Evolutionary conservation across 164 flowering plant genomes (phyloP).

Genomic region (Umbellularia californica): DNA sequence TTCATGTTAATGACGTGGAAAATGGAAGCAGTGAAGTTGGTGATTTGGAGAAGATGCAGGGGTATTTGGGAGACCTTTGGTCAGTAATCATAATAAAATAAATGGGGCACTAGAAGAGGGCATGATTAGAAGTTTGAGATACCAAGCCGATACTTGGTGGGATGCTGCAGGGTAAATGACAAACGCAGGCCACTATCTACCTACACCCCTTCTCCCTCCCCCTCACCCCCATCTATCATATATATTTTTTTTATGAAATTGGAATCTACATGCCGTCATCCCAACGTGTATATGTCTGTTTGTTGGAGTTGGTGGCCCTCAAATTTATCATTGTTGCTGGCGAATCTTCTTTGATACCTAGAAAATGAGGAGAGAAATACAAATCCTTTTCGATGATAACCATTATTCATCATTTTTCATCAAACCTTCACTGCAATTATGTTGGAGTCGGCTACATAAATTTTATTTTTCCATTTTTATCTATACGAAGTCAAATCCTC

Average conservation of each 20-base stretch:
- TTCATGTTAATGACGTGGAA: no score
- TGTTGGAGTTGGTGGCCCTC: background rate
- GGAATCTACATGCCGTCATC: no score
- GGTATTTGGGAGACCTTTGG: background rate
- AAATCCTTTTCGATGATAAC: no score
- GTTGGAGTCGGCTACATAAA: no score
- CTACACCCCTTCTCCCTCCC: conserved; percentile 1
- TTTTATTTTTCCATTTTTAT: no score
- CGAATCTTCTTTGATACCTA: no score
- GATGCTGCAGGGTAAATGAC: conserved; percentile 11
- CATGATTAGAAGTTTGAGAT: conserved; percentile 10
- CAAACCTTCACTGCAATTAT: no score
- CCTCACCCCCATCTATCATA: background rate
- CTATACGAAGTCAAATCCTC: no score
- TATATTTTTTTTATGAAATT: background rate
- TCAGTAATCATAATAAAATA: background rate
- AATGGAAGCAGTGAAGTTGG: background rate
- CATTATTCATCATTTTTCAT: no score
- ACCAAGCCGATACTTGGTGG: conserved; percentile 6
- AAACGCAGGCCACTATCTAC: conserved; percentile 7
- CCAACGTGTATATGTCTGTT: background rate
- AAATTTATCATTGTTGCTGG: background rate
- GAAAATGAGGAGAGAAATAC: no score
- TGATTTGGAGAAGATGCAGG: background rate
- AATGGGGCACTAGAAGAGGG: background rate